Evolutionary conservation across 306 rosid species (phyloP), one percentile per base, ranked within the genome.

Genomic region (Hippophae gyantsensis): DNA sequence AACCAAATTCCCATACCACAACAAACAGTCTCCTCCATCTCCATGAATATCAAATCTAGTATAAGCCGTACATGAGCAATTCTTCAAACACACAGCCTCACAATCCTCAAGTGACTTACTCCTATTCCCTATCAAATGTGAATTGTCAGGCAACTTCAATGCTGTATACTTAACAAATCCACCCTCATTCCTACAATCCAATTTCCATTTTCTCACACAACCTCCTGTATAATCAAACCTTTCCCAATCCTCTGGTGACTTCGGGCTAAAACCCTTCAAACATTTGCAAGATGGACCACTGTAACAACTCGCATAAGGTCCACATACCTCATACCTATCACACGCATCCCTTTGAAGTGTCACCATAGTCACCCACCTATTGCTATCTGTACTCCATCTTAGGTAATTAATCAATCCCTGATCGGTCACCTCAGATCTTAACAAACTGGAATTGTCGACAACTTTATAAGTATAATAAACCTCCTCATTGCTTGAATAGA

Each of bases 1-100:
- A 46, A 72, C 41, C 63, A 72, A 23, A 13, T 54, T 48, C 25
- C 43, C 76, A 52, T 56, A 65, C 71, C 76, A 72, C 62, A 72
- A 23, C n/a, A 65, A 47, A 50, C 71, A 65, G 58, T 59, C 58
- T 26, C 71, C 71, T 12, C 70, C 70, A 44, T 60, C 64, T 10
- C 63, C 65, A 57, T 57, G 65, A 61, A 65, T 10, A 42, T 52
- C 57, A n/a, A 60, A 6, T 14, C 25, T 18, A 59, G 76, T 55
- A 53, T 8, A 65, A 12, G 71, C 67, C 48, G 9, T 47, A 52
- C 71, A 72, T 6, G 76, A 52, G 53, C 76, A 72, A 51, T 27
- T 72, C 55, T 47, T 65, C 76, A 54, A 54, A 42, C 71, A 65
- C 61, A 38, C 58, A 4, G 53, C 52, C 67, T 65, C 48, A 43